Base-by-base conservation (phyloP, 139 green algal species). In the Picochlorum sp. region DNA sequence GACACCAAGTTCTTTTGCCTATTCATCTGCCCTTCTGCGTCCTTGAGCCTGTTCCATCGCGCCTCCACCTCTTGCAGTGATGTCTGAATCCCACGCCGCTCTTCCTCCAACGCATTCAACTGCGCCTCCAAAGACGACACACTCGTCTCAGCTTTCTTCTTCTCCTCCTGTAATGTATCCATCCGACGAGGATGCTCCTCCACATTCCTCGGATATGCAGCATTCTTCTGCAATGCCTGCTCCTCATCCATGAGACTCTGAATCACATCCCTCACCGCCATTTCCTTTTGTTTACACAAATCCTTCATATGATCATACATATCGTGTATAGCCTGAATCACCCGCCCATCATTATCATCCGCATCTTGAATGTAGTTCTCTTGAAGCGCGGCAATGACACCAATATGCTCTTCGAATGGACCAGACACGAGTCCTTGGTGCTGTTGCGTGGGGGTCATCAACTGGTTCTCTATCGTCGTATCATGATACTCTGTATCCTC, bases 1-100 rank as follows among this genome's bases (percentile, higher is more conserved):
- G 57, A 71, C 8, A 87, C 60, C 62, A 83, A 70, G 62, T 85
- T 66, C 74, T 81, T 54, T 9, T 21, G 72, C 64, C 70, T 62
- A 0, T 56, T 73, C 20, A 23, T 49, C 6, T 64, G 70, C 70
- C 72, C 70, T 13, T 57, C 56, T n/a, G 63, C 31, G 2, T 57
- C 23, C 37, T 73, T 64, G 14, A 77, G 37, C 44, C 63, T 38
- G n/a, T 67, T 63, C 14, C 24, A 41, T 47, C 57, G 55, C 3
- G 24, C 57, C 45, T 55, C 50, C 31, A 77, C 37, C 57, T 52
- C 31, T 9, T 45, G 20, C 20, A 72, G 23, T 26, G 34, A 23
- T 4, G 4, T 45, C 34, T 68, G 65, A 45, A 77, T n/a, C 1
- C 45, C 37, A 5, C 26, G 9, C 1, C 57, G 60, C 49, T 69